Evolutionary conservation across 2,329 filamentous ascomycete genomes (phyloP).

Genomic region (Cladorrhinum sp.): DNA sequence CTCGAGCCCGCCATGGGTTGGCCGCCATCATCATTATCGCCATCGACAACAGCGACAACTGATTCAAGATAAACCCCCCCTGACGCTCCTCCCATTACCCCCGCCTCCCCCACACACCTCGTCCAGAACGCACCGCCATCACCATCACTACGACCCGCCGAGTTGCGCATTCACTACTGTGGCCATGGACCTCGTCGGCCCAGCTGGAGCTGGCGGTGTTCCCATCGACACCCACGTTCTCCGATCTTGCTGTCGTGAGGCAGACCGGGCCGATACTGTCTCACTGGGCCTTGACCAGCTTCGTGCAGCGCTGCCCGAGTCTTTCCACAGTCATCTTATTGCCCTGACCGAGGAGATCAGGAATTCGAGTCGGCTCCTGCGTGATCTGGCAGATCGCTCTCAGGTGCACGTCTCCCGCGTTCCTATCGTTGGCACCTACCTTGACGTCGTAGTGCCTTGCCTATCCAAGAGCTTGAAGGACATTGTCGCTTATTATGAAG

Average conservation of each 20-base stretch:
- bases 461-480: slow-evolving; percentile 51
- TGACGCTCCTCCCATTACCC: not conserved
- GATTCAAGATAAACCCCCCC: not conserved
- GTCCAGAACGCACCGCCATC: not conserved
- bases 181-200: not conserved
- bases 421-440: slow-evolving; percentile 51
- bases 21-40: slow-evolving; percentile 11
- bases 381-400: slow-evolving; percentile 53
- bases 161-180: not conserved
- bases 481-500: slow-evolving; percentile 51
- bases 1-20: slow-evolving; percentile 14
- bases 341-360: slow-evolving; percentile 48
- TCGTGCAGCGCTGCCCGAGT: slow-evolving; percentile 42
- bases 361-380: slow-evolving; percentile 44
- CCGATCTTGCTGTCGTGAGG: slow-evolving; percentile 53
- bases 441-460: slow-evolving; percentile 56
- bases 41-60: not conserved
- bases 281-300: slow-evolving; percentile 48
- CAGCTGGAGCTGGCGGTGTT: not conserved
- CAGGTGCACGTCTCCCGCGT: slow-evolving; percentile 50
- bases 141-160: not conserved
- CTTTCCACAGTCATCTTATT: slow-evolving; percentile 46
- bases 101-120: not conserved
- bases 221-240: slow-evolving; percentile 39
- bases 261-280: slow-evolving; percentile 50